A percentile compares a stretch with the other conserved stretches of the same genome.
Evolutionary conservation across 2,329 filamentous ascomycete genomes (phyloP).

Genomic region (Ophiostoma australiae): DNA sequence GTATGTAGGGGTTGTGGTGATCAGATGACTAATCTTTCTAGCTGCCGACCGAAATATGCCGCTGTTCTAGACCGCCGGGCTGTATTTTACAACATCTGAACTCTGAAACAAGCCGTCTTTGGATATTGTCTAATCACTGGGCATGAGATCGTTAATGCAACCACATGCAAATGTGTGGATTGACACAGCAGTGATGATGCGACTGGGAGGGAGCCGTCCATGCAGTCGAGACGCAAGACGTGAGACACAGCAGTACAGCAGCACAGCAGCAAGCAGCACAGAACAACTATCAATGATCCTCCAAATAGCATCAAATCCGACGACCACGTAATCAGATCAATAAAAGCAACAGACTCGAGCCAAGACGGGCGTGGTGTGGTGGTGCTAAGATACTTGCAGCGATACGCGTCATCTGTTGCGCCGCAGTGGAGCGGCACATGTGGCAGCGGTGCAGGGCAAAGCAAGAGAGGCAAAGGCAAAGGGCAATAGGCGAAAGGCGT

Average conservation of each 20-base stretch:
- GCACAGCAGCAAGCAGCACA: no score
- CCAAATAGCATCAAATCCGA: not conserved
- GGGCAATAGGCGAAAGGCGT: not conserved
- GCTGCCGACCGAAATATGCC: not conserved
- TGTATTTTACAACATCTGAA: not conserved
- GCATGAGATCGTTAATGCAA: not conserved
- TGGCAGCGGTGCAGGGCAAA: not conserved
- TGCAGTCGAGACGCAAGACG: not conserved
- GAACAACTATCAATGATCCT: no score
- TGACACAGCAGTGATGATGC: not conserved
- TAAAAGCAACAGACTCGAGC: not conserved
- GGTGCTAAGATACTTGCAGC: not conserved
- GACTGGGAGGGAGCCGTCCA: not conserved
- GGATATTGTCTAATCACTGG: not conserved
- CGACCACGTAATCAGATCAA: not conserved
- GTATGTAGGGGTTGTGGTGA: not conserved
- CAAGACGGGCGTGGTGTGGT: slow-evolving; percentile 2
- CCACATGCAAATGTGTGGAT: not conserved
- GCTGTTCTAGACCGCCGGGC: not conserved
- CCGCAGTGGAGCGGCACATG: slow-evolving; percentile 1
- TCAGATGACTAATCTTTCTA: not conserved
- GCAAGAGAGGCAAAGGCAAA: not conserved
- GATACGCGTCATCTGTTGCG: slow-evolving; percentile 13
- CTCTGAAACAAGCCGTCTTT: not conserved
- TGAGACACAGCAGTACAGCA: not conserved